These are phyloP conservation scores for Saccharomyces hybrid DNA, from an alignment of 1,139 yeast genomes.

Conservation along the genomic window DNA sequence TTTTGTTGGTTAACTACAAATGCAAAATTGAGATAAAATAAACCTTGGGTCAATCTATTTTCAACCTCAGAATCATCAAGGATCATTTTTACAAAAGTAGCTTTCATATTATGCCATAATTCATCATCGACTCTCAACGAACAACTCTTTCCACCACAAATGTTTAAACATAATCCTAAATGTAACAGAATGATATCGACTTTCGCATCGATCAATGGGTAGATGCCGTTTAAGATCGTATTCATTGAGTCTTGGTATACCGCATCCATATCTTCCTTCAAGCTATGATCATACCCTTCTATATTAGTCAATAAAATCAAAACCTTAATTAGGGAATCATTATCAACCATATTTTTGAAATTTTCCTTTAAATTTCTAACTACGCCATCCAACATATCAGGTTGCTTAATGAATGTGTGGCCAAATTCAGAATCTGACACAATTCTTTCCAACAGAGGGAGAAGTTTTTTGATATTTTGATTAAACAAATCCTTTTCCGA, in stretches of 20 bases:
- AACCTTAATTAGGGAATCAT: conserved; percentile 14
- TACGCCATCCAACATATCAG: not conserved
- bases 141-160: conserved; percentile 7
- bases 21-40: conserved; percentile 8
- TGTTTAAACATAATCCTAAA: conserved; percentile 21
- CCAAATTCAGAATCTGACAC: not conserved
- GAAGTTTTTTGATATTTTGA: not conserved
- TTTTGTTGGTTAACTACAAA: not conserved
- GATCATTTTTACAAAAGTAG: not conserved
- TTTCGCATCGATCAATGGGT: not conserved
- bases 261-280: not conserved
- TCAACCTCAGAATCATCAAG: not conserved
- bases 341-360: not conserved
- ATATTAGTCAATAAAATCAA: conserved; percentile 19
- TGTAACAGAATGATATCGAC: conserved; percentile 16
- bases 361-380: not conserved
- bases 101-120: not conserved
- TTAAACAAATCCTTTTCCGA: not conserved
- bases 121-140: not conserved
- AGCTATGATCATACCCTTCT: not conserved
- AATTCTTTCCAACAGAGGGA: not conserved
- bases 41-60: conserved; percentile 2
- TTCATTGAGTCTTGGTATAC: conserved; percentile 3
- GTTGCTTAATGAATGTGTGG: not conserved
- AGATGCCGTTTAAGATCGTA: not conserved